Evolutionary conservation across 164 flowering plant genomes (phyloP).

Genomic region (Euptelea pleiosperma): DNA sequence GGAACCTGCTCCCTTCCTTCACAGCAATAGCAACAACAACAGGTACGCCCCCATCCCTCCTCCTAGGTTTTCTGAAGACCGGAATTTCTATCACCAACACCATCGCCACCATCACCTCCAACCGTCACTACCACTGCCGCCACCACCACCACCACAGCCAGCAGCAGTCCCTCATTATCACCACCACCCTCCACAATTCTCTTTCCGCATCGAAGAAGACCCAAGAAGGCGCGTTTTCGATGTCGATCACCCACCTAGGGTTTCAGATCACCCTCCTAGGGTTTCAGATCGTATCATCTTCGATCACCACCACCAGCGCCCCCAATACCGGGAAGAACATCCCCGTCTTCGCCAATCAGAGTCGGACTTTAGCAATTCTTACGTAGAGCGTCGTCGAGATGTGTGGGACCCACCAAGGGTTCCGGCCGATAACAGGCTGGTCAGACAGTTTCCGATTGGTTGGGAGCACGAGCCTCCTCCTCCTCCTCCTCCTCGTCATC

Average conservation of each 20-base stretch:
- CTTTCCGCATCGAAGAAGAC: constrained; percentile 13
- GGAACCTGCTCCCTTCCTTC: no score
- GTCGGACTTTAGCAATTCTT: constrained; percentile 4
- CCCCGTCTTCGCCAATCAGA: constrained; percentile 5
- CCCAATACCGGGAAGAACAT: constrained; percentile 13
- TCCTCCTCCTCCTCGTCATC: constrained; percentile 2
- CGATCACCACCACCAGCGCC: constrained; percentile 5
- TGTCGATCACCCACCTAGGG: constrained; percentile 15
- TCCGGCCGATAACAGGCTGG: constrained; percentile 6
- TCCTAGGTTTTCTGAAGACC: constrained; percentile 12
- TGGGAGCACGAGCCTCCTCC: constrained; percentile 13
- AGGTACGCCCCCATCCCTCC: constrained; percentile 24
- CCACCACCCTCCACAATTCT: constrained; percentile 18
- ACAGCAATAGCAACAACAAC: constrained; percentile 13
- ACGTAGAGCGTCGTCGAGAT: constrained; percentile 14
- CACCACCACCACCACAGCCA: constrained; percentile 4
- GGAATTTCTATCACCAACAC: constrained; percentile 13
- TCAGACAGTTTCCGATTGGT: constrained; percentile 1
- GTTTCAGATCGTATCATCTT: constrained; percentile 3
- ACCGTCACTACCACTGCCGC: constrained; percentile 7
- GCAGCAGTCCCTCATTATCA: constrained; percentile 8
- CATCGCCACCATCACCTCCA: constrained; percentile 17
- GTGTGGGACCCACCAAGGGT: constrained; percentile 15
- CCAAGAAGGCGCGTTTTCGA: constrained; percentile 5
- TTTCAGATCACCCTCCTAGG: constrained; percentile 14